Base-by-base conservation (phyloP, 2,329 filamentous ascomycete species). In the Ophiocordyceps polyrhachis-furcata region DNA sequence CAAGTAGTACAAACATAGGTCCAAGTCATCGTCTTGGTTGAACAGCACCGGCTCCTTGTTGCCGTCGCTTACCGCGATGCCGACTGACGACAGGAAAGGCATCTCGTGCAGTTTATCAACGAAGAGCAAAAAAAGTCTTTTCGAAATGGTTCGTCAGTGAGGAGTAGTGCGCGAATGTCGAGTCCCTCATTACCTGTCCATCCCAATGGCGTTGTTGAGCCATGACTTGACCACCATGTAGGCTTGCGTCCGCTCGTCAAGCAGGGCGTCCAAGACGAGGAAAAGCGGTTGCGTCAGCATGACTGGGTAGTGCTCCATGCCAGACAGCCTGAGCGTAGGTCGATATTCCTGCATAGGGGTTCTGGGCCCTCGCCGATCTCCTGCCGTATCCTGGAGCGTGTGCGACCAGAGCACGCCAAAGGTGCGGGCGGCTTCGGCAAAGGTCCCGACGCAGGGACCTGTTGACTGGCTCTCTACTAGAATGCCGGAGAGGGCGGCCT, bases 321-420 rank as follows among this genome's bases (percentile, higher is more conserved):
- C 76, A 8, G 61, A 71, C 51, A 72, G 65, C 23, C 71, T 66
- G 14, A 61, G 59, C 4, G 50, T 49, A n/a, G 50, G 45, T 52
- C 60, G 49, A 51, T 48, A 42, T 57, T 66, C 50, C 48, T 59
- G 45, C 50, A 59, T 29, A 5, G 64, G 65, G 1, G 63, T 61
- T 50, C 68, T 73, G 6, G 70, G 64, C 6, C 65, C 61, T 47
- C 70, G 64, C n/a, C 71, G 63, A 45, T 76, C 73, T 12, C 67
- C 61, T 17, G 66, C 62, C 54, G 68, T 73, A 48, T 78, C 77
- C 55, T 80, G 76, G 25, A 81, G 59, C 19, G 73, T 84, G 56
- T 93, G 85, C n/a, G 79, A 80, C 86, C 87, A 94, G 4, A 93
- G 62, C 4, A 86, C 74, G 38, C 74, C 70, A 57, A 93, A 89